Conservation (phyloP, 345 rosid species). For the Trapa bicornis region DNA sequence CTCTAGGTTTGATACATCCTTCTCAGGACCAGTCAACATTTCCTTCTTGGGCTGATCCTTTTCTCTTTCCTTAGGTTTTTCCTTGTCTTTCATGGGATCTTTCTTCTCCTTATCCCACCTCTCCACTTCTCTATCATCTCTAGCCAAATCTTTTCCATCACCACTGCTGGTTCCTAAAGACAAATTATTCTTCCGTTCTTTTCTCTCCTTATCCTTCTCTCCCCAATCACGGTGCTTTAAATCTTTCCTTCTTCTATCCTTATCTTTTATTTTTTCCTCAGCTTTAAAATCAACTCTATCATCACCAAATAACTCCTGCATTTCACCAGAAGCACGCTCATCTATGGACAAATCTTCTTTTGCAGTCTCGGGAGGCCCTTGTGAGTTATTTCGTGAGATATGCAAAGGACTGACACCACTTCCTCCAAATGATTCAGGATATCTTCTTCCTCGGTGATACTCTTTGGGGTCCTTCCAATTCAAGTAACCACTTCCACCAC, state of each 20-base stretch:
- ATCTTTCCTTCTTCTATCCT: slow-evolving; percentile 86
- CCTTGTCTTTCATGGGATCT: slow-evolving; percentile 65
- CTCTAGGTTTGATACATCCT: slow-evolving; percentile 47
- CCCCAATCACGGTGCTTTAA: slow-evolving; percentile 73
- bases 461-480: slow-evolving; percentile 89
- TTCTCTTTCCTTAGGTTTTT: slow-evolving; percentile 67
- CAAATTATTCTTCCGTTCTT: slow-evolving; percentile 50
- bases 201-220: slow-evolving; percentile 84
- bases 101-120: slow-evolving; percentile 86
- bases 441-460: slow-evolving; percentile 61
- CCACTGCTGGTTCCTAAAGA: slow-evolving; percentile 38
- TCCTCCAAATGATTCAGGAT: slow-evolving; percentile 43
- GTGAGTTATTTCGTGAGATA: slow-evolving; percentile 37
- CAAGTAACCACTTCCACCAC: slow-evolving; percentile 29
- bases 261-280: slow-evolving; percentile 85
- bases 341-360: slow-evolving; percentile 48
- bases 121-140: slow-evolving; percentile 77
- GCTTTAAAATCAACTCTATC: slow-evolving; percentile 63
- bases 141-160: slow-evolving; percentile 57
- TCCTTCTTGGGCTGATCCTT: slow-evolving; percentile 63
- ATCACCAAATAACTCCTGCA: slow-evolving; percentile 75
- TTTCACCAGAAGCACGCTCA: slow-evolving; percentile 44
- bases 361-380: slow-evolving; percentile 37
- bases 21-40: slow-evolving; percentile 47
- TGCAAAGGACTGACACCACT: slow-evolving; percentile 52